These are phyloP conservation scores for Fagopyrum homotropicum DNA, from an alignment of 148 eudicot species.

Conservation along the genomic window DNA sequence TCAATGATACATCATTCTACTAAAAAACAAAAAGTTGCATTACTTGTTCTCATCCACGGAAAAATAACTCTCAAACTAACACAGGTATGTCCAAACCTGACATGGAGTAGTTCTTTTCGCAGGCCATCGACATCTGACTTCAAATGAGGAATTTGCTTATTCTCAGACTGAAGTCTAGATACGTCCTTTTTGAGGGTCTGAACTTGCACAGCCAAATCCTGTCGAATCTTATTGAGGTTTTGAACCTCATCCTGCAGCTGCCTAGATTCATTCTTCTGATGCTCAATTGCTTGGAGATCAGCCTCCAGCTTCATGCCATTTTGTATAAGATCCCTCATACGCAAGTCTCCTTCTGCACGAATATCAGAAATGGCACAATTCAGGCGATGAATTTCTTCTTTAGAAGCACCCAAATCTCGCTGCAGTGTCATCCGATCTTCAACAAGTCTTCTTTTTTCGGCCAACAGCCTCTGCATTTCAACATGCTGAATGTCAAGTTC, in stretches of 20 bases:
- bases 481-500: constrained; percentile 77
- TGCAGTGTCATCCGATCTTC: constrained; percentile 76
- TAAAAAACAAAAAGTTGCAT: neutral
- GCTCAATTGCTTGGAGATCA: constrained; percentile 78
- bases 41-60: neutral
- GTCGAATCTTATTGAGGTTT: constrained; percentile 51
- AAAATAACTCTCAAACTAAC: neutral
- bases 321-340: constrained; percentile 76
- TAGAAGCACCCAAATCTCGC: constrained; percentile 68
- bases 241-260: constrained; percentile 67
- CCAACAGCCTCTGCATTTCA: constrained; percentile 75
- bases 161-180: constrained; percentile 57
- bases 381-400: constrained; percentile 75
- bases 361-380: constrained; percentile 60
- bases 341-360: constrained; percentile 69
- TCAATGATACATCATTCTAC: neutral
- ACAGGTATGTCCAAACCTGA: constrained; percentile 52
- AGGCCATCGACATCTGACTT: constrained; percentile 63
- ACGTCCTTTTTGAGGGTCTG: constrained; percentile 67
- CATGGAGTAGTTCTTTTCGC: constrained; percentile 76
- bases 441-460: constrained; percentile 72
- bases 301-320: constrained; percentile 77
- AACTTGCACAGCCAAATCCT: constrained; percentile 61
- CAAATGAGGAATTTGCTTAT: constrained; percentile 67
- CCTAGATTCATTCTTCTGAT: constrained; percentile 57